A percentile compares a stretch with the other conserved stretches of the same genome.
phyloP scores from a whole-genome alignment of 2,329 filamentous ascomycete species.

The Colletotrichum sp. region DNA sequence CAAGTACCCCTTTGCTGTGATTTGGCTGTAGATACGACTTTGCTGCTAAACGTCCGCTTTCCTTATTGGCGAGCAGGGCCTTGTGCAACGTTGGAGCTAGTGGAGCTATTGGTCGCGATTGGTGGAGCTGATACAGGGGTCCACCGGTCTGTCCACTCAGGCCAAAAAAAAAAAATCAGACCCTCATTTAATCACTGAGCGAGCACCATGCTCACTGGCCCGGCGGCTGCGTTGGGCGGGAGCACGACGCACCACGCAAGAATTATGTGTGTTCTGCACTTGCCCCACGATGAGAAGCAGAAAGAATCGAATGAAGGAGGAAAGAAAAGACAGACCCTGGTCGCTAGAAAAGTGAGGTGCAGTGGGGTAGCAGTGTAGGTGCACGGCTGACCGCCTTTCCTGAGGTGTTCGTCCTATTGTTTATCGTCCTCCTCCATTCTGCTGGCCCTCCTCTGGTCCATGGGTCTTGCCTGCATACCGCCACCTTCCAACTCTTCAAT shows the following conservation, averaged over 20 bases:
- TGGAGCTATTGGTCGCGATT: neutral
- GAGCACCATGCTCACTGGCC: neutral
- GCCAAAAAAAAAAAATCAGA: neutral
- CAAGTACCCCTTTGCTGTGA: neutral
- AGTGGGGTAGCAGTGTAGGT: neutral
- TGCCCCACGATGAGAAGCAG: constrained; percentile 7
- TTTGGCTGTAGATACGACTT: neutral
- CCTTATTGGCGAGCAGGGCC: neutral
- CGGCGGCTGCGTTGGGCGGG: neutral
- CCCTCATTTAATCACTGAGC: constrained; percentile 22
- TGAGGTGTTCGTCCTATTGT: neutral
- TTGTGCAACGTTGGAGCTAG: neutral
- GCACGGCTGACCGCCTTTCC: constrained; percentile 10
- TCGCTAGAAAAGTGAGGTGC: neutral
- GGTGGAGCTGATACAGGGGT: constrained; percentile 1
- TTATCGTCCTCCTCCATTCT: neutral
- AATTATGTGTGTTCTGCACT: neutral
- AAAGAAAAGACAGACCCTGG: neutral
- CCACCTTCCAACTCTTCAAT: neutral
- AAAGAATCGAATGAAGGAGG: neutral
- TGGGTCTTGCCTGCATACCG: constrained; percentile 17
- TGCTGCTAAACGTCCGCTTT: neutral
- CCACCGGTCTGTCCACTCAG: constrained; percentile 6
- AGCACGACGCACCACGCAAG: neutral
- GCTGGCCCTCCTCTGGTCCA: neutral